Evolutionary conservation across 371 early-diverging fungal genomes (phyloP).

Genomic region (Mucor velutinosus): DNA sequence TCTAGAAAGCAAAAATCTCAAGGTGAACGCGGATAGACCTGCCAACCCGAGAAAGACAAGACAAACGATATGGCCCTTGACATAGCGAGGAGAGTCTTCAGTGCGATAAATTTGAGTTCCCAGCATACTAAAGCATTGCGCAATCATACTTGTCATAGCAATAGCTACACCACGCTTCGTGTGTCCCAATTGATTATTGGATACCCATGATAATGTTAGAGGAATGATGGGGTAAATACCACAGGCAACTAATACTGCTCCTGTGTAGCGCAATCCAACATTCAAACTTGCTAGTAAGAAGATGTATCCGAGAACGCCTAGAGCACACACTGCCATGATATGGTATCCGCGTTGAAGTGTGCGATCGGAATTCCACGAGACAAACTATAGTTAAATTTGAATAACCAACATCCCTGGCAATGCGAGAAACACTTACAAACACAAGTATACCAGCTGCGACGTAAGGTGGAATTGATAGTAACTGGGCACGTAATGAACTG

Average conservation of each 20-base stretch:
- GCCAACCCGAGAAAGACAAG: constrained; percentile 38
- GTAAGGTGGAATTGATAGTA: constrained; percentile 45
- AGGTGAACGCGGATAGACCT: constrained; percentile 17
- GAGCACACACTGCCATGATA: constrained; percentile 26
- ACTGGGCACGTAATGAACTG: constrained; percentile 34
- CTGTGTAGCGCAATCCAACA: constrained; percentile 51
- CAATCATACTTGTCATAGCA: constrained; percentile 56
- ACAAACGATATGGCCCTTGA: constrained; percentile 55
- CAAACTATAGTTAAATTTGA: too few species aligned
- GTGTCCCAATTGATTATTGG: constrained; percentile 60
- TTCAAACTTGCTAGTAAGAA: constrained; percentile 39
- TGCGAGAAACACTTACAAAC: constrained; percentile 24
- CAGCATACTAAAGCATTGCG: constrained; percentile 58
- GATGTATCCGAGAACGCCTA: constrained; percentile 42
- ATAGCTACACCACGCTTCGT: constrained; percentile 60
- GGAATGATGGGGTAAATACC: constrained; percentile 60
- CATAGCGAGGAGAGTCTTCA: constrained; percentile 51
- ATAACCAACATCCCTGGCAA: too few species aligned
- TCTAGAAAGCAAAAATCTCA: constrained; percentile 42
- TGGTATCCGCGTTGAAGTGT: constrained; percentile 42
- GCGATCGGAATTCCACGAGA: constrained; percentile 43
- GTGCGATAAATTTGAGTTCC: constrained; percentile 62
- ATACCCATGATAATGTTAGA: constrained; percentile 57
- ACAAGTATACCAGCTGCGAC: constrained; percentile 34
- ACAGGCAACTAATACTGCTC: constrained; percentile 57